phyloP scores from a whole-genome alignment of 805 yeast genomes.

The Wickerhamiella brachini region DNA sequence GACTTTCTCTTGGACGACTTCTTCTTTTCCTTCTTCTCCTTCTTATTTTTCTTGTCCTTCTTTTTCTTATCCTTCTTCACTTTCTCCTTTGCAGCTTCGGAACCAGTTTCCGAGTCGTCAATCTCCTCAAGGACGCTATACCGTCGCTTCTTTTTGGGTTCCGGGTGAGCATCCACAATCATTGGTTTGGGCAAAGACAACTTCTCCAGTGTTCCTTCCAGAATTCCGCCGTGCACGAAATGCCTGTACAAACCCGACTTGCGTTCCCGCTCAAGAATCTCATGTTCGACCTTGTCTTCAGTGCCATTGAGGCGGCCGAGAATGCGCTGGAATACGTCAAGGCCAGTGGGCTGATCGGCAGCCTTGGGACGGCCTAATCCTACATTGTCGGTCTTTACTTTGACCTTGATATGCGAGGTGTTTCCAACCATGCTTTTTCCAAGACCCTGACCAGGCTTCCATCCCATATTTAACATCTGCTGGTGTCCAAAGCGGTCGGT shows the following conservation, averaged over 20 bases:
- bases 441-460: slow-evolving; percentile 85
- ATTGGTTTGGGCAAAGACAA: neutral
- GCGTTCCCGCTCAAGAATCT: slow-evolving; percentile 54
- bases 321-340: slow-evolving; percentile 85
- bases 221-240: slow-evolving; percentile 73
- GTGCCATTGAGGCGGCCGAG: slow-evolving; percentile 85
- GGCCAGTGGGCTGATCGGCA: slow-evolving; percentile 63
- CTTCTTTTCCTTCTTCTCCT: neutral
- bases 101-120: slow-evolving; percentile 10
- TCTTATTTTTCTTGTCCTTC: slow-evolving; percentile 17
- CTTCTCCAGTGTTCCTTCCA: slow-evolving; percentile 72
- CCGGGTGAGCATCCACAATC: neutral
- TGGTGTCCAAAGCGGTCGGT: slow-evolving; percentile 66
- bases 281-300: slow-evolving; percentile 34
- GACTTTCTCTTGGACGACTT: slow-evolving; percentile 23
- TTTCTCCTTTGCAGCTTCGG: slow-evolving; percentile 15
- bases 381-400: slow-evolving; percentile 63
- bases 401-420: slow-evolving; percentile 56
- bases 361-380: slow-evolving; percentile 84
- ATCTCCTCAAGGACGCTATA: slow-evolving; percentile 15
- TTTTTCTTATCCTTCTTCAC: slow-evolving; percentile 21
- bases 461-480: slow-evolving; percentile 69
- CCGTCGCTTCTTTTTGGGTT: slow-evolving; percentile 8
- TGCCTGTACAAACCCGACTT: slow-evolving; percentile 61
- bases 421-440: slow-evolving; percentile 45